Base-by-base conservation (phyloP, 225 moss, liverwort and hornwort species). In the Physcomitrium patens region DNA sequence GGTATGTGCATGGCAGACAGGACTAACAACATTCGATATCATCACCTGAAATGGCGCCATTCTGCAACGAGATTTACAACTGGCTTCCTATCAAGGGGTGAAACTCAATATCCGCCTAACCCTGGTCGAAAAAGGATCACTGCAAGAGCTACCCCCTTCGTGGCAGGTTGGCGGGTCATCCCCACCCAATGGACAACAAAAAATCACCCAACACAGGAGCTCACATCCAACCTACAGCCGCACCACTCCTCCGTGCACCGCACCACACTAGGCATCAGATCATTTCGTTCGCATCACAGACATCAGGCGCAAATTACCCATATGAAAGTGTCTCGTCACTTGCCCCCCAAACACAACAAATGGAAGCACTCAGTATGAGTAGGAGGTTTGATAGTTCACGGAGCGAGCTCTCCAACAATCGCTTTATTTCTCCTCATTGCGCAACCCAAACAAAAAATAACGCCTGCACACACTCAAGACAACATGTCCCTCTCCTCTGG, bases 11-110 rank as follows among this genome's bases (percentile, higher is more conserved):
- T 7, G 2, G 2, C 18, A 23, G 19, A 49, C 19, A 20, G 5
- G 9, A 58, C 31, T 44, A 24, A 24, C 1, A 1, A 24, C 24
- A 24, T 24, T 24, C 1, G 24, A 24, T 77, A 10, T 77, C 10
- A 77, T 77, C 81, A 81, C 77, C 72, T 55, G 60, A 67, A 37
- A 57, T 77, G 81, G 73, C 81, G 77, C 81, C 77, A 68, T 19
- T 12, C 22, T 41, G 62, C 54, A 82, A 82, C 76, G 14, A 55
- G 19, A 9, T 41, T 14, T 73, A 15, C 77, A 74, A 17, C 58
- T 59, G 43, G 74, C 78, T 74, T 82, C 78, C 73, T 82, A 70
- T 78, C 82, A 51, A 49, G 69, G 52, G 59, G 64, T 63, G 49
- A 60, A 82, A 12, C 28, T 17, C 17, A 1, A 14, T 69, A 60